A percentile compares a stretch with the other conserved stretches of the same genome.
Conservation (phyloP, 176 grass and related monocot species). For the Eleusine coracana region DNA sequence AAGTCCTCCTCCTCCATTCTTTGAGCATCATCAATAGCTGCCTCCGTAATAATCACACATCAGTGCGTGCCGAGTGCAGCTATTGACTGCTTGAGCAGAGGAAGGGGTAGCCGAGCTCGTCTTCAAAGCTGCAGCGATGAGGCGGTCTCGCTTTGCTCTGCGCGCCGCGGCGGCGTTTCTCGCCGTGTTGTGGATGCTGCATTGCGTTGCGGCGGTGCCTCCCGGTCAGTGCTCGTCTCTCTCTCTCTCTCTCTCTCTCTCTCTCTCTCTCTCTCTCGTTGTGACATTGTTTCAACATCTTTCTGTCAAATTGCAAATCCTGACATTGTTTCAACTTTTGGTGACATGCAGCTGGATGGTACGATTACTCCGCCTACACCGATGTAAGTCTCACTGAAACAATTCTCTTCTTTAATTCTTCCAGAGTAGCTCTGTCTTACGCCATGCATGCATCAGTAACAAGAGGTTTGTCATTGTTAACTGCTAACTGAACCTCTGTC, state of each 20-base stretch:
- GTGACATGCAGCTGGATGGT: conserved; percentile 55
- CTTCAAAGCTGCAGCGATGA: conserved; percentile 5
- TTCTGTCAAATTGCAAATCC: not conserved
- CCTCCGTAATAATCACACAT: not conserved
- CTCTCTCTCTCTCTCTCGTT: not conserved
- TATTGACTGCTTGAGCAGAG: not conserved
- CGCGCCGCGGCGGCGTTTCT: conserved; percentile 9
- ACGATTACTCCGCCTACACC: conserved; percentile 65
- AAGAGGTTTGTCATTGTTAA: not conserved
- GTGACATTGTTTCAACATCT: too few relatives aligned
- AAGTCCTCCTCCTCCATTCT: not conserved
- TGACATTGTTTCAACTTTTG: conserved; percentile 22
- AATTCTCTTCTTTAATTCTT: not conserved
- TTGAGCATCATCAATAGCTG: not conserved
- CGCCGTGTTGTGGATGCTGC: conserved; percentile 35
- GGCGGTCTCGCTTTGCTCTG: conserved; percentile 14
- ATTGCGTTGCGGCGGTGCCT: conserved; percentile 41
- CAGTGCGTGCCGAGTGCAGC: not conserved
- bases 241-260: not conserved
- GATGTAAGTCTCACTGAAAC: conserved; percentile 50
- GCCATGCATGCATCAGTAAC: conserved; percentile 12
- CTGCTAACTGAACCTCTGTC: not conserved
- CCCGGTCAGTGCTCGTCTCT: conserved; percentile 42
- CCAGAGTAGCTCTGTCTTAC: not conserved
- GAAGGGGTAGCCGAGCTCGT: not conserved